Conservation (phyloP, 192 early-diverging fungal species). For the Podila verticillata region DNA sequence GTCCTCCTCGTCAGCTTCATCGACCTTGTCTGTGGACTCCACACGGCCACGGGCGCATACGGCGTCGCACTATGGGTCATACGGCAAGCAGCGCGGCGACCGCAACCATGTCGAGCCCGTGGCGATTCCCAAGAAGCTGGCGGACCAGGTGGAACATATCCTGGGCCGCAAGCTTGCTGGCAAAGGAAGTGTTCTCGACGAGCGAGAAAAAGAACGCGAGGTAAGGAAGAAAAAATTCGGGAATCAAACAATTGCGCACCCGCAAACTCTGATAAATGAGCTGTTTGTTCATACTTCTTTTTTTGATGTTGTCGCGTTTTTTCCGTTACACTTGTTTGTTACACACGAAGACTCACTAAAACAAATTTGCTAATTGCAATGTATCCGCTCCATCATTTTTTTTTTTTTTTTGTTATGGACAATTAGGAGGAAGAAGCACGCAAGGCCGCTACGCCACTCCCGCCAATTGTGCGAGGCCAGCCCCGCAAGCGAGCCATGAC, state of each 20-base stretch:
- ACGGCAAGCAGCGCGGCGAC: conserved; percentile 37
- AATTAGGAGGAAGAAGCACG: conserved; percentile 46
- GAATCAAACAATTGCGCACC: background rate
- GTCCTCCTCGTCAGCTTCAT: conserved; percentile 4
- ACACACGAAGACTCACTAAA: background rate
- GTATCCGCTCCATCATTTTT: too few species aligned
- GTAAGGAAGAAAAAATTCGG: conserved; percentile 16
- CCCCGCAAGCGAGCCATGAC: conserved; percentile 46
- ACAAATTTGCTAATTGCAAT: too few species aligned
- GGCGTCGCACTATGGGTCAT: conserved; percentile 11
- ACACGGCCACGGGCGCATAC: conserved; percentile 17
- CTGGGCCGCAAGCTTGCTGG: conserved; percentile 51
- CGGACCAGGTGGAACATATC: conserved; percentile 46
- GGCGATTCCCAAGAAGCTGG: conserved; percentile 39
- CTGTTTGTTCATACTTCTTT: too few species aligned
- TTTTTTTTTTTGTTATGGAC: background rate
- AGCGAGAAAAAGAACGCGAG: conserved; percentile 51
- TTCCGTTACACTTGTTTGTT: background rate
- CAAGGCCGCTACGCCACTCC: conserved; percentile 35
- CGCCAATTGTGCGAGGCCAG: conserved; percentile 39
- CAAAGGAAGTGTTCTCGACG: conserved; percentile 47
- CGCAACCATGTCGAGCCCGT: conserved; percentile 41
- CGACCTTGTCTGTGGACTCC: conserved; percentile 1
- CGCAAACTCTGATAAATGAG: background rate
- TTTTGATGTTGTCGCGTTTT: conserved; percentile 5